These are phyloP conservation scores for Nicotiana tabacum DNA, from an alignment of 257 asterid genomes.

Conservation along the genomic window DNA sequence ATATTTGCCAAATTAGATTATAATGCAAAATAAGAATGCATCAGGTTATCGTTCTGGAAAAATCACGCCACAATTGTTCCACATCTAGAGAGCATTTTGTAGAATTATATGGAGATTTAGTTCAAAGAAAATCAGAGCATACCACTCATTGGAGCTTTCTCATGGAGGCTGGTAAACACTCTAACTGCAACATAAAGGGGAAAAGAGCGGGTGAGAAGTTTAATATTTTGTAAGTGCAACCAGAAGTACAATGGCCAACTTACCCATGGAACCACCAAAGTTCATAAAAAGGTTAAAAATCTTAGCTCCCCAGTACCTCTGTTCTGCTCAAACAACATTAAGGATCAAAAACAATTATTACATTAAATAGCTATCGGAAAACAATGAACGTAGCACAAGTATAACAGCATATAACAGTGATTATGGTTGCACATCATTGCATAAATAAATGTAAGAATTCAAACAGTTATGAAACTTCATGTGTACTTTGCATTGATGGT, in stretches of 20 bases:
- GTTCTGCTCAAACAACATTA: slow-evolving; percentile 48
- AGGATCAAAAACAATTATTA: not conserved
- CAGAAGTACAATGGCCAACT: slow-evolving; percentile 15
- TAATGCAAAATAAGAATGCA: not conserved
- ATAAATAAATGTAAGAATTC: too few species aligned
- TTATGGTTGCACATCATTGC: too few species aligned
- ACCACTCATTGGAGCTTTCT: too few species aligned
- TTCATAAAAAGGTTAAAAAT: slow-evolving; percentile 84
- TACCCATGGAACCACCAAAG: slow-evolving; percentile 78
- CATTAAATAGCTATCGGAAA: too few species aligned
- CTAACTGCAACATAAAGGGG: not conserved
- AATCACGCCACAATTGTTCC: not conserved
- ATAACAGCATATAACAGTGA: too few species aligned
- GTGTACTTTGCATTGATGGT: too few species aligned
- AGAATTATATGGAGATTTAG: not conserved
- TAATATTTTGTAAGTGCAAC: not conserved
- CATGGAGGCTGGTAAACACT: too few species aligned
- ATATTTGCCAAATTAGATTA: too few species aligned
- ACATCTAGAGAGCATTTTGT: not conserved
- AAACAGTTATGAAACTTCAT: too few species aligned
- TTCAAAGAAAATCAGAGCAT: not conserved
- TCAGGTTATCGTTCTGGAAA: not conserved
- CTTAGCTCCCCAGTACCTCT: slow-evolving; percentile 94
- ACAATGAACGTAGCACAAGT: too few species aligned
- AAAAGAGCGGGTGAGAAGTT: not conserved